These are phyloP conservation scores for Xerocomus cyaneibrunnescens DNA, from an alignment of 1,284 basidiomycete species.

Conservation along the genomic window DNA sequence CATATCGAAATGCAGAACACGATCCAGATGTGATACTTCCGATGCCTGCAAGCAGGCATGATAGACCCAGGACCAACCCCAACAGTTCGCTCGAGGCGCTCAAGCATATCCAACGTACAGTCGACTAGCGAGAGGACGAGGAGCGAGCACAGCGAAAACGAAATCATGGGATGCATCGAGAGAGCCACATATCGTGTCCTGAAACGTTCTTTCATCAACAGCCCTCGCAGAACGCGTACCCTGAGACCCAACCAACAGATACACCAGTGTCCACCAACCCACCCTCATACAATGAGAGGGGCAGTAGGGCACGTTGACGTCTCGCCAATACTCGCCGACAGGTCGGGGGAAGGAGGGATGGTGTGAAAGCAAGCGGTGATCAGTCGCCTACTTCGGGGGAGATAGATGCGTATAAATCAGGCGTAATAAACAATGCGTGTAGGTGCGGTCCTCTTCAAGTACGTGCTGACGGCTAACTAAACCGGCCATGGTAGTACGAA, in stretches of 20 bases:
- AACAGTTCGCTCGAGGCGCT: conserved; percentile 20
- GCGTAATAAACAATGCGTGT: conserved; percentile 38
- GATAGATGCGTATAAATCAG: conserved; percentile 29
- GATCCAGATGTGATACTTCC: conserved; percentile 15
- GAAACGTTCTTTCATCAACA: conserved; percentile 18
- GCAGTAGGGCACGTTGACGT: conserved; percentile 9
- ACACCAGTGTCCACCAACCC: conserved; percentile 3
- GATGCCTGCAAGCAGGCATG: conserved; percentile 28
- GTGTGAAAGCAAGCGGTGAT: conserved; percentile 36
- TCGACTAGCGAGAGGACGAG: conserved; percentile 33
- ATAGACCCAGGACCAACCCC: conserved; percentile 12
- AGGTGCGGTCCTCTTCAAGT: conserved; percentile 24
- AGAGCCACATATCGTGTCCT: conserved; percentile 6
- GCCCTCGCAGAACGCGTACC: conserved; percentile 8
- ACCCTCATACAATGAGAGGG: conserved; percentile 35
- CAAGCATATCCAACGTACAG: conserved; percentile 24
- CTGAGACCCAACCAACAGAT: conserved; percentile 14
- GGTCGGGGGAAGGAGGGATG: conserved; percentile 16
- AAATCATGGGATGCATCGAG: conserved; percentile 1
- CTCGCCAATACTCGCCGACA: conserved; percentile 25
- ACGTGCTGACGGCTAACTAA: conserved; percentile 23
- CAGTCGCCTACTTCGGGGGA: conserved; percentile 31
- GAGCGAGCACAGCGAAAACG: conserved; percentile 24
- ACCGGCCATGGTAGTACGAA: conserved; percentile 14
- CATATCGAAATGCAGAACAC: conserved; percentile 4